These are phyloP conservation scores for Zizania palustris DNA, from an alignment of 202 grass and related monocot genomes.

Conservation along the genomic window DNA sequence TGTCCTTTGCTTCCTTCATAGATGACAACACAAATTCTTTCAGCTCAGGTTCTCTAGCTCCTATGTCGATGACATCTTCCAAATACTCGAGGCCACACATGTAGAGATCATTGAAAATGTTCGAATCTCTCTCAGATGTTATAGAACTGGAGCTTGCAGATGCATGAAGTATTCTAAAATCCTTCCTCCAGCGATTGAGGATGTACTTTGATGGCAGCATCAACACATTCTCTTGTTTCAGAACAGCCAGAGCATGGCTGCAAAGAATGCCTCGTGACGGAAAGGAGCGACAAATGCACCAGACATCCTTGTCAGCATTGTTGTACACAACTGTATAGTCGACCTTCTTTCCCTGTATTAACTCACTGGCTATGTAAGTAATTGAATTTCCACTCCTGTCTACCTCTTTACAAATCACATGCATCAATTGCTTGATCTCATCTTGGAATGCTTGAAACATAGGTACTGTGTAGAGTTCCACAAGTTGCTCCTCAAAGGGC, in stretches of 20 bases:
- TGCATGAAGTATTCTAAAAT: conserved; percentile 70
- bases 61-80: conserved; percentile 70
- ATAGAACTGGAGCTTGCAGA: conserved; percentile 36
- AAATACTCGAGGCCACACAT: conserved; percentile 58
- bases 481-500: conserved; percentile 87
- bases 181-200: conserved; percentile 89
- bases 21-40: conserved; percentile 79
- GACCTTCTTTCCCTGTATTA: conserved; percentile 87
- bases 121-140: conserved; percentile 41
- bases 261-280: conserved; percentile 90
- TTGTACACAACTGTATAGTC: conserved; percentile 86
- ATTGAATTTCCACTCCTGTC: conserved; percentile 68
- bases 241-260: conserved; percentile 77
- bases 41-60: conserved; percentile 77
- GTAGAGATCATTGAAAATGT: conserved; percentile 75
- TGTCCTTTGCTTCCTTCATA: conserved; percentile 74
- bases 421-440: conserved; percentile 92
- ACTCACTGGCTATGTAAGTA: conserved; percentile 82
- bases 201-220: conserved; percentile 87
- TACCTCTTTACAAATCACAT: conserved; percentile 83
- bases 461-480: conserved; percentile 75
- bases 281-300: conserved; percentile 95
- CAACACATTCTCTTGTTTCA: conserved; percentile 84
- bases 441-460: conserved; percentile 88
- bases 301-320: conserved; percentile 82